Conservation (phyloP, 352 stramenopile genomes). For the Phytophthora constricta region DNA sequence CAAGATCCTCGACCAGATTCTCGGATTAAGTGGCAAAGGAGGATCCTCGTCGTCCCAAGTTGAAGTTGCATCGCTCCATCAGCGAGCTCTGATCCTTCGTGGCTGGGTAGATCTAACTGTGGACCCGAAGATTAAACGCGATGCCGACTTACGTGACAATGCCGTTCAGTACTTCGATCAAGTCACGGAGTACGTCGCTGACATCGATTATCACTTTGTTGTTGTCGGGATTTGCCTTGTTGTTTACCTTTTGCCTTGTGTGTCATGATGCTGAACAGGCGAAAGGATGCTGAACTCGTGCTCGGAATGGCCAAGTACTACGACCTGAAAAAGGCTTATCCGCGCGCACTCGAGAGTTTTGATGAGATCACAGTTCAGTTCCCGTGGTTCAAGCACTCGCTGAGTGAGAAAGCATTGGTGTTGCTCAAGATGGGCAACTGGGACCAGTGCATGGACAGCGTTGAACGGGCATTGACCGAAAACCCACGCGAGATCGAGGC, state of each 20-base stretch:
- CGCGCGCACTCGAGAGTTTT: slow-evolving; percentile 65
- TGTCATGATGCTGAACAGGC: slow-evolving; percentile 31
- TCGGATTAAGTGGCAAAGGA: slow-evolving; percentile 28
- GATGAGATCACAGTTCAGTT: slow-evolving; percentile 84
- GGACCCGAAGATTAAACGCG: slow-evolving; percentile 75
- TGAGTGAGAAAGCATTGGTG: slow-evolving; percentile 84
- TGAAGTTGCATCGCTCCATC: slow-evolving; percentile 31
- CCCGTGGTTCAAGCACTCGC: slow-evolving; percentile 83
- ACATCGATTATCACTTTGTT: neutral
- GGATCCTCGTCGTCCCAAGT: too few relatives aligned
- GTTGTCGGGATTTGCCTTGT: neutral
- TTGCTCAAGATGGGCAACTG: slow-evolving; percentile 87
- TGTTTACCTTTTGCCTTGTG: neutral
- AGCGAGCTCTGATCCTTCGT: slow-evolving; percentile 64
- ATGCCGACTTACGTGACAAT: slow-evolving; percentile 63
- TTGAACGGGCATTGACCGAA: slow-evolving; percentile 71
- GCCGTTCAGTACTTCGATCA: slow-evolving; percentile 75
- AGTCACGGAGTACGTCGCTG: slow-evolving; percentile 54
- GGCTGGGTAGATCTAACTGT: slow-evolving; percentile 81
- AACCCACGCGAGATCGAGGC: slow-evolving; percentile 79
- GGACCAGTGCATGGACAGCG: slow-evolving; percentile 85
- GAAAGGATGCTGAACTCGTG: slow-evolving; percentile 74
- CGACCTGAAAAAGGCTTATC: slow-evolving; percentile 76
- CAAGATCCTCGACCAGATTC: slow-evolving; percentile 75
- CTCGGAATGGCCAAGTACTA: slow-evolving; percentile 79